Base-by-base conservation (phyloP, 75 land plant genomes). In the Azolla pinnata region DNA sequence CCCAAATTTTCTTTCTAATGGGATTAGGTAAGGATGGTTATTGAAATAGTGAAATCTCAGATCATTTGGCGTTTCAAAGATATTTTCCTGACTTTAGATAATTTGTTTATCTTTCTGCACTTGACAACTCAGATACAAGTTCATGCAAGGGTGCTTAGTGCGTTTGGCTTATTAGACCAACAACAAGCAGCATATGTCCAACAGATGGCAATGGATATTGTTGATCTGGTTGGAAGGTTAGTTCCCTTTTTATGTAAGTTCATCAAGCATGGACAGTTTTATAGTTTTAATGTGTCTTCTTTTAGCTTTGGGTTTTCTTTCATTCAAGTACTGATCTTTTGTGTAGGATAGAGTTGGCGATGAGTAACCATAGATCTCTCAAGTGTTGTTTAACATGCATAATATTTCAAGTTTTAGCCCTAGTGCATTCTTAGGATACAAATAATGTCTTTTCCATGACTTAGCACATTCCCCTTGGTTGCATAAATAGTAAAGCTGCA, bases 141-240 rank as follows among this genome's bases (percentile, higher is more conserved):
- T 16, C 46, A 71, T 59, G 77, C 74, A 2, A 56, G 59, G 21
- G 66, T 63, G 1, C 46, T 75, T 10, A 53, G 49, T 29, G 44
- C 35, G 33, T 51, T 75, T 18, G 75, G 75, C 16, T 57, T 75
- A 30, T 24, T 75, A 33, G 74, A 75, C 47, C 27, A 51, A 46
- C 31, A 57, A 29, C 73, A 72, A 42, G 61, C 29, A 21, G 26
- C 7, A 33, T 23, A 40, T 28, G 65, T 67, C n/a, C 65, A 34
- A 26, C 42, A 54, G 19, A 28, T 61, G 51, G 27, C 70, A 21
- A 38, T 29, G 8, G 44, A 54, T 2, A 44, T 72, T n/a, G 59
- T 67, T 18, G 60, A 45, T 10, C 54, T 67, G n/a, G 59, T 67
- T 52, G 63, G 61, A 27, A 61, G 62, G 75, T 72, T 31, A 28